Base-by-base conservation (phyloP, 2,329 filamentous ascomycete genomes). In the Curvularia sp. region DNA sequence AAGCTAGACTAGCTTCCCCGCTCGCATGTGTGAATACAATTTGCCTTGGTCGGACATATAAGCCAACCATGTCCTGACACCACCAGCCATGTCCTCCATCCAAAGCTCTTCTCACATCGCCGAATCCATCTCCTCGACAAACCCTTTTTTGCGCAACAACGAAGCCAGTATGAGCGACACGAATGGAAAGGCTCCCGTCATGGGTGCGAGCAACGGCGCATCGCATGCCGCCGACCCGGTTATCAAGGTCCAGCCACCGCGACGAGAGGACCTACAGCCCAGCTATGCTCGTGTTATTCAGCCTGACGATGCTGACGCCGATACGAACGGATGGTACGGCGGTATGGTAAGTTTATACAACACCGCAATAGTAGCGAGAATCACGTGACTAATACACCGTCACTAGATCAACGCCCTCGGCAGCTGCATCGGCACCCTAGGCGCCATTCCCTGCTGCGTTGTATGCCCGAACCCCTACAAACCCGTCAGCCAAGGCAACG, bases 381-480 rank as follows among this genome's bases (percentile, higher is more conserved):
- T 44, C 42, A 44, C 42, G 42, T 44, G 42, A 28, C 7, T 44
- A 18, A 44, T 13, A 6, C 22, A 12, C 15, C 49, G 22, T 24
- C 39, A 41, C 3, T 31, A 71, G 68, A 92, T 96, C 78, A 91
- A 94, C 76, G 78, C 81, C 15, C 81, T 98, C 7, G 95, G 95
- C 64, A 76, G 85, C 52, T 82, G 85, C 69, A 83, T 97, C 54
- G 95, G 95, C 68, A 90, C 87, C 46, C 73, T 91, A 22, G 95
- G 95, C 50, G 93, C 95, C 18, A 84, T 98, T 67, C 95, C 95
- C 4, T 96, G 93, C 87, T 96, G 93, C 77, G 80, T 97, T 75
- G 83, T 89, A 80, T 97, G 91, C 82, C 95, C 95, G 49, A 99
- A 99, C 81, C 95, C 94, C 2, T 98, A 93, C 85, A 96, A 96